These are phyloP conservation scores for Chlorociboria aeruginascens DNA, from an alignment of 495 filamentous ascomycete species.

Conservation along the genomic window DNA sequence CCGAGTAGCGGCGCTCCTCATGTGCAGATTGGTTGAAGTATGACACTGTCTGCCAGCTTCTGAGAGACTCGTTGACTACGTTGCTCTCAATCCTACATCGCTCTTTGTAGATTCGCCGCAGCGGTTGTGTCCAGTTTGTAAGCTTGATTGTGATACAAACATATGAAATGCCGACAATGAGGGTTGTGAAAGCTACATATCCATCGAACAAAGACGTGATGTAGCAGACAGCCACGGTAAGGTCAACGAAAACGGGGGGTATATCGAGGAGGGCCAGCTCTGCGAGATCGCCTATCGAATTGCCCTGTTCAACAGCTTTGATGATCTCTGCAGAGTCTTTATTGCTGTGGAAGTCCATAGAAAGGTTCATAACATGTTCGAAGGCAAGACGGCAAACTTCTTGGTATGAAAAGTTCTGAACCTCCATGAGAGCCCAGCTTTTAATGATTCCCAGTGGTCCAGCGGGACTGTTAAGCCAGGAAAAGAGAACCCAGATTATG, in stretches of 20 bases:
- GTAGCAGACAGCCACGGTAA: constrained; percentile 52
- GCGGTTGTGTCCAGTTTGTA: background rate
- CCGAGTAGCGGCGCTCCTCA: constrained; percentile 31
- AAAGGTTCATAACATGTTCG: constrained; percentile 61
- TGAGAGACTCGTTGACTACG: constrained; percentile 49
- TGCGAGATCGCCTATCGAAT: constrained; percentile 46
- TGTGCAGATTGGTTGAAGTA: constrained; percentile 58
- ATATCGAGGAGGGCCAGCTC: constrained; percentile 52
- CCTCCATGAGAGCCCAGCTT: constrained; percentile 45
- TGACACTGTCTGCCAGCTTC: constrained; percentile 57
- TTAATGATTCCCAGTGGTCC: constrained; percentile 21
- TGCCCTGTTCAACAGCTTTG: constrained; percentile 50
- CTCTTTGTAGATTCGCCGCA: constrained; percentile 17
- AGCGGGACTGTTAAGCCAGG: background rate
- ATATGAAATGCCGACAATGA: constrained; percentile 4
- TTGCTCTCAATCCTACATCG: constrained; percentile 43
- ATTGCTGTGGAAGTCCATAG: constrained; percentile 61
- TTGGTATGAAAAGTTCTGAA: constrained; percentile 47
- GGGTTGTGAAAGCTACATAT: constrained; percentile 25
- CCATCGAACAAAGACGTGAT: constrained; percentile 53
- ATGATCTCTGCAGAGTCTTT: constrained; percentile 60
- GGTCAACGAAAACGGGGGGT: constrained; percentile 54
- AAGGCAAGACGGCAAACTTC: constrained; percentile 50
- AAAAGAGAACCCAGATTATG: background rate
- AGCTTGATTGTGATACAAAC: constrained; percentile 1